Conservation (phyloP, 306 rosid species). For the Lathyrus oleraceus region DNA sequence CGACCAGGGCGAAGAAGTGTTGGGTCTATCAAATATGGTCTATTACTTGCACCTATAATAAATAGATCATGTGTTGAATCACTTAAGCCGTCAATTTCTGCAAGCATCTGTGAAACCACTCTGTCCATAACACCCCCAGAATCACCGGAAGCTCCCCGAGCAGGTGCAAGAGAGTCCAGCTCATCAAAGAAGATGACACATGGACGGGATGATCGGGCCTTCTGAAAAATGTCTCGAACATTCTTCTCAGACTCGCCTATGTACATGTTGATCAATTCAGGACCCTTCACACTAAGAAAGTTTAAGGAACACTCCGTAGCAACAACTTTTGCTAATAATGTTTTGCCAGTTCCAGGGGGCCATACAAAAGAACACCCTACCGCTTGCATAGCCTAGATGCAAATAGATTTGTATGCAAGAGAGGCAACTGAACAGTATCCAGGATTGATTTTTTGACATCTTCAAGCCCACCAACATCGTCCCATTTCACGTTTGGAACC, state of each 20-base stretch:
- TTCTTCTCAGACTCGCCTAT: no score
- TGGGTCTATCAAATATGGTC: conserved; percentile 94
- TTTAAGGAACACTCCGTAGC: no score
- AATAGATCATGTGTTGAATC: conserved; percentile 94
- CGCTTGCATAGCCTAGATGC: conserved; percentile 89
- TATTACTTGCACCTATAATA: conserved; percentile 95
- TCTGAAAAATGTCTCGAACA: no score
- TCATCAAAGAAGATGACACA: no score
- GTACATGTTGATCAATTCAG: no score
- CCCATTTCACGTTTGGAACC: conserved; percentile 99
- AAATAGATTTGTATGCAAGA: conserved; percentile 88
- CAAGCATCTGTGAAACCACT: conserved; percentile 99
- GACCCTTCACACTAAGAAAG: no score
- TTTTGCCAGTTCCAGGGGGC: conserved; percentile 99
- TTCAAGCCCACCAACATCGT: conserved; percentile 98
- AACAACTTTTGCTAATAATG: conserved; percentile 94
- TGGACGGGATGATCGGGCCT: no score
- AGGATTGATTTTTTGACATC: conserved; percentile 93
- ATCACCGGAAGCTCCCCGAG: conserved; percentile 96
- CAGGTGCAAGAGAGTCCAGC: no score
- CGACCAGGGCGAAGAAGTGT: conserved; percentile 95
- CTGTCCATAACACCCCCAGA: conserved; percentile 98
- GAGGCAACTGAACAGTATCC: conserved; percentile 98
- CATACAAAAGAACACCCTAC: conserved; percentile 91
- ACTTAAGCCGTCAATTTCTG: conserved; percentile 89